Evolutionary conservation across 2,329 filamentous ascomycete species (phyloP).

Genomic region (Sclerotinia minor): DNA sequence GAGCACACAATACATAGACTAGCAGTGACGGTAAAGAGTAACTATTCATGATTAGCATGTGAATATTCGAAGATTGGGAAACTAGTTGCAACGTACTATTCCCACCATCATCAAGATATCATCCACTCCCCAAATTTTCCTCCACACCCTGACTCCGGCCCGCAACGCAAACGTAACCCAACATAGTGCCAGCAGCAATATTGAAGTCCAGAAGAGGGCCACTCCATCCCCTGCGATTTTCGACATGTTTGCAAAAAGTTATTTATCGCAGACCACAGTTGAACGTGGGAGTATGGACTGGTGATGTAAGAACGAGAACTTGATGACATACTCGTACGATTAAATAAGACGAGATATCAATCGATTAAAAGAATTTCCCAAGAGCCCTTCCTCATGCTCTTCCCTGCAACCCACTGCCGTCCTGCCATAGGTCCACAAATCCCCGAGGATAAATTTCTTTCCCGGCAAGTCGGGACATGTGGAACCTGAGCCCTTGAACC

Average conservation of each 20-base stretch:
- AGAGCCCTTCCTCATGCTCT: not conserved
- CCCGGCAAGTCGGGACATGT: too few species aligned
- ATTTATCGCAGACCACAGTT: not conserved
- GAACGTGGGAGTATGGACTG: not conserved
- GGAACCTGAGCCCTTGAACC: too few species aligned
- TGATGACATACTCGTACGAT: not conserved
- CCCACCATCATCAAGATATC: conserved; percentile 38
- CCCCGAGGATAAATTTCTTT: not conserved
- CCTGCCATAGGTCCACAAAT: not conserved
- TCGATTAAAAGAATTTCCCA: conserved; percentile 4
- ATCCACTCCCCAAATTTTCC: conserved; percentile 37
- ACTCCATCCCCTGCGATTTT: conserved; percentile 37
- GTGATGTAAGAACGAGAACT: not conserved
- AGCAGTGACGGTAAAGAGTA: conserved; percentile 19
- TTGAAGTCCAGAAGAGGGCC: conserved; percentile 35
- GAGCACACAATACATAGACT: conserved; percentile 36
- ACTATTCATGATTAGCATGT: not conserved
- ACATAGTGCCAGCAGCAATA: conserved; percentile 33
- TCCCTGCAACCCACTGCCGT: not conserved
- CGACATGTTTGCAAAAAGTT: conserved; percentile 30
- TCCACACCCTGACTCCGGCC: conserved; percentile 35
- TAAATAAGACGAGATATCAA: not conserved
- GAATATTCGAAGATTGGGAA: not conserved
- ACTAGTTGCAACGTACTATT: conserved; percentile 32
- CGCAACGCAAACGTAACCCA: conserved; percentile 36